Percentiles rank a stretch among this genome's conserved stretches.
Conservation (phyloP, 805 yeast species). For the Scheffersomyces amazonensis region DNA sequence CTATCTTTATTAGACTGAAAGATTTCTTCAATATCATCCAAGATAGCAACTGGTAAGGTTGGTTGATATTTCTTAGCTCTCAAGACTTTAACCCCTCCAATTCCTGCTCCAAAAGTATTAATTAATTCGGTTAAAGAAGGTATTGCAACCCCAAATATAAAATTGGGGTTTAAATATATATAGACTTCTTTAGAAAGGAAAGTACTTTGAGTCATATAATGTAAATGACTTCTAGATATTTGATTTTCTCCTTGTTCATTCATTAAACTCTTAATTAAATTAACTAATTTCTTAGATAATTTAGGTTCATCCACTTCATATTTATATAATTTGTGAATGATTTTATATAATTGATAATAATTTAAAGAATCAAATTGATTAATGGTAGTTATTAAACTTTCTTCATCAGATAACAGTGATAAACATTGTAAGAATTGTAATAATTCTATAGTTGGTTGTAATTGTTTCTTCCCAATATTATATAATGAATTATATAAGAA, state of each 20-base stretch:
- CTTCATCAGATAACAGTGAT: conserved; percentile 66
- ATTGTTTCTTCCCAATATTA: conserved; percentile 61
- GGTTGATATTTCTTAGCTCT: conserved; percentile 67
- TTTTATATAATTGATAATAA: conserved; percentile 66
- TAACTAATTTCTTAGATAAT: conserved; percentile 41
- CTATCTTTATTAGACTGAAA: conserved; percentile 25
- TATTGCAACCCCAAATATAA: conserved; percentile 54
- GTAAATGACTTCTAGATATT: conserved; percentile 20
- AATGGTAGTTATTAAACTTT: conserved; percentile 53
- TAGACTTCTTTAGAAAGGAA: conserved; percentile 38
- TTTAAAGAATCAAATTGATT: conserved; percentile 56
- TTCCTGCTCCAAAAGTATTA: conserved; percentile 72
- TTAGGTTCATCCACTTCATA: conserved; percentile 81
- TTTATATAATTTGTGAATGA: conserved; percentile 65
- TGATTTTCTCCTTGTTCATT: conserved; percentile 39
- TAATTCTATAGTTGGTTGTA: conserved; percentile 72
- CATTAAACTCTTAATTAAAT: conserved; percentile 27
- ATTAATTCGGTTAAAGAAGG: conserved; percentile 77
- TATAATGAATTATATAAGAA: conserved; percentile 66
- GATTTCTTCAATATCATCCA: conserved; percentile 71
- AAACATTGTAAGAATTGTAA: conserved; percentile 90
- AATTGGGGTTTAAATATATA: conserved; percentile 51
- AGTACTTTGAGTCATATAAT: conserved; percentile 39
- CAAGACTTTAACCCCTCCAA: conserved; percentile 55
- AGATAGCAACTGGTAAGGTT: conserved; percentile 60